Evolutionary conservation across 2,329 filamentous ascomycete species (phyloP).

Genomic region (Fusarium tupiense): DNA sequence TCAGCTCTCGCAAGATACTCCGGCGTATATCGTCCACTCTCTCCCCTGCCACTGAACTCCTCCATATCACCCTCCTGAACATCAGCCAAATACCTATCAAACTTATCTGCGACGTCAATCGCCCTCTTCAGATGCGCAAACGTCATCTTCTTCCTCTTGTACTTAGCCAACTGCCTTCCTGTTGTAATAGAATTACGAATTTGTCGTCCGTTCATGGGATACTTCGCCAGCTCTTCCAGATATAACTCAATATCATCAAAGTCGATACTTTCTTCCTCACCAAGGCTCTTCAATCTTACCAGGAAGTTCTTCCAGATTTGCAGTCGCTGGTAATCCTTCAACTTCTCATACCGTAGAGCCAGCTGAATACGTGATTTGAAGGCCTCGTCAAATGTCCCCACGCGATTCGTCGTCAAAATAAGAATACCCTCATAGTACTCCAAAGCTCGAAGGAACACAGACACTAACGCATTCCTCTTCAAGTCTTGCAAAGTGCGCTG

Average conservation of each 20-base stretch:
- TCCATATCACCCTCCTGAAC: slow-evolving; percentile 8
- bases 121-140: slow-evolving; percentile 5
- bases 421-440: slow-evolving; percentile 12
- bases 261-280: not conserved
- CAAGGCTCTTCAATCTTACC: not conserved
- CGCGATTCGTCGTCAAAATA: slow-evolving; percentile 1
- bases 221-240: not conserved
- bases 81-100: slow-evolving; percentile 12
- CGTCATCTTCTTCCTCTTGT: not conserved
- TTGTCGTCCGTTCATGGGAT: slow-evolving; percentile 8
- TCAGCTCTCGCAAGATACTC: slow-evolving; percentile 4
- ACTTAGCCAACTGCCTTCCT: slow-evolving; percentile 9
- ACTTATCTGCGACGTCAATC: slow-evolving; percentile 2
- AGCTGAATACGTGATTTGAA: slow-evolving; percentile 15
- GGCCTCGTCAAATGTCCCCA: slow-evolving; percentile 14
- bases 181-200: slow-evolving; percentile 21
- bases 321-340: not conserved
- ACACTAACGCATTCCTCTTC: not conserved
- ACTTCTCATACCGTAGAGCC: slow-evolving; percentile 3
- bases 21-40: not conserved
- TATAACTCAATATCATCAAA: not conserved
- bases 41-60: not conserved
- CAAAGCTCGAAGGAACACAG: slow-evolving; percentile 2
- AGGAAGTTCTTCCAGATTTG: slow-evolving; percentile 20
- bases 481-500: not conserved